Conservation (phyloP, 106 monocot species). For the Dioscorea alata region DNA sequence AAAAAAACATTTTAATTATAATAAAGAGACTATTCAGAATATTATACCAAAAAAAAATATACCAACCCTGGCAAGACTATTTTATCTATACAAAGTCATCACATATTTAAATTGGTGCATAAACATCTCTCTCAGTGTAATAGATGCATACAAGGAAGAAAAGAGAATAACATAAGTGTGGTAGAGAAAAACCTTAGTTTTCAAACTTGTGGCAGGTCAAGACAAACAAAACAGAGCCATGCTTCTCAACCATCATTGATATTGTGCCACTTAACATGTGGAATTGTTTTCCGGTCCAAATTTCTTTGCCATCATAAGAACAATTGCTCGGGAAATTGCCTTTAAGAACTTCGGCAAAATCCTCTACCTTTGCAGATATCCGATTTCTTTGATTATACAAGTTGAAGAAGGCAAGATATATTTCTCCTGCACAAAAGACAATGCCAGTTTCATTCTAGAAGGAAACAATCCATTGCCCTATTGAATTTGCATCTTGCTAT, state of each 20-base stretch:
- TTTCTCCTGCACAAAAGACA: slow-evolving; percentile 41
- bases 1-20: too few species aligned
- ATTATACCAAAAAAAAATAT: too few species aligned
- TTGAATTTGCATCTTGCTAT: too few species aligned
- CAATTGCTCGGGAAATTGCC: slow-evolving; percentile 2
- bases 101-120: too few species aligned
- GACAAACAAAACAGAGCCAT: slow-evolving; percentile 57
- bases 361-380: slow-evolving; percentile 36
- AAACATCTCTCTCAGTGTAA: too few species aligned
- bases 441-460: not conserved
- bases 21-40: too few species aligned
- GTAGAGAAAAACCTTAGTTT: not conserved
- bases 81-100: too few species aligned
- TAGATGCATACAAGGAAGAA: too few species aligned
- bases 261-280: slow-evolving; percentile 16
- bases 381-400: slow-evolving; percentile 22
- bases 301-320: slow-evolving; percentile 50
- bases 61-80: too few species aligned
- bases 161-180: too few species aligned
- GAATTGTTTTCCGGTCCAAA: slow-evolving; percentile 52
- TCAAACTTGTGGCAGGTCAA: slow-evolving; percentile 22
- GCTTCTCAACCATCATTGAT: slow-evolving; percentile 35
- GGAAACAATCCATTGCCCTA: not conserved
- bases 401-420: slow-evolving; percentile 87
- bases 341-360: slow-evolving; percentile 28